Evolutionary conservation across 805 yeast species (phyloP), one percentile per base, ranked within the genome.

Genomic region (Metschnikowia koreensis): DNA sequence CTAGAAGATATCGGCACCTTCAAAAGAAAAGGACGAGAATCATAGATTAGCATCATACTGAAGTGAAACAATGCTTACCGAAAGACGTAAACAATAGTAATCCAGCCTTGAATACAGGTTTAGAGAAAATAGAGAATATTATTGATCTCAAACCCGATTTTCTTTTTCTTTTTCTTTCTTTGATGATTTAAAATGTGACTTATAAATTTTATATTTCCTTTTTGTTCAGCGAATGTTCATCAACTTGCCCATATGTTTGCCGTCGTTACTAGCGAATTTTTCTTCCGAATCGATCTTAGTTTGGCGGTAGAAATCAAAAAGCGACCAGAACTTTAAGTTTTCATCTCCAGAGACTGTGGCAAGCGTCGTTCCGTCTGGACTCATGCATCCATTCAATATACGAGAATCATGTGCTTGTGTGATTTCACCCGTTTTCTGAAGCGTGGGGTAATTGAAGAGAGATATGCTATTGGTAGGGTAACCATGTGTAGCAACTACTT

Each of bases 341-440:
- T 94, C 99, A 69, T 94, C 98, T 11, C 96, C 96, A 2, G 97
- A 96, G 43, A 92, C 91, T 0, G 99, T 94, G 0, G 97, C 98
- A 50, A 94, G 71, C 0, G 96, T 89, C 47, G 89, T 81, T 13
- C 87, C 89, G 69, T 94, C 97, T 3, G 97, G 97, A 26, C 97
- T 87, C 47, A 94, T 66, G 44, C 90, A 84, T 28, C 97, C 87
- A 55, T 82, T 82, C 48, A 94, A 77, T 27, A 94, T 90, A 59
- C 98, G 79, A 13, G 94, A 82, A 57, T 90, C 97, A 65, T 94
- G 99, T 1, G 97, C 97, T 38, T 84, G 82, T 28, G 73, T 70
- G 47, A 94, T 88, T 59, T 89, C 96, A 6, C 96, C 97, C 2
- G 93, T 91, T 67, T 89, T 88, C 59, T 87, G 88, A 54, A 89